Evolutionary conservation across 2,329 filamentous ascomycete species (phyloP).

Genomic region (Magnaporthales sp.): DNA sequence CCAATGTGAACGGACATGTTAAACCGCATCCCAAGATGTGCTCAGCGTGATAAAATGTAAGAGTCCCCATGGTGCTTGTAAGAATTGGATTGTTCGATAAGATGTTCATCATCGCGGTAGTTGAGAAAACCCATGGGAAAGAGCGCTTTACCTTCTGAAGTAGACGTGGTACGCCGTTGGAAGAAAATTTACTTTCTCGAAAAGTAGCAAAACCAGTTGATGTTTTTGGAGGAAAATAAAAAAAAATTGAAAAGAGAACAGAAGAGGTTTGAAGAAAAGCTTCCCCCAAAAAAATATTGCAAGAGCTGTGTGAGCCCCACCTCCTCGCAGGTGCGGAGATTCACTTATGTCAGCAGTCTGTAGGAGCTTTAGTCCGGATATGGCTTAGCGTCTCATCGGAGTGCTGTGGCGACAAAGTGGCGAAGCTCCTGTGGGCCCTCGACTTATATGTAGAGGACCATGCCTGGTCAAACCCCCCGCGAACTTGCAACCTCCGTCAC

Average conservation of each 20-base stretch:
- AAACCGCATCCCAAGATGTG: conserved; percentile 17
- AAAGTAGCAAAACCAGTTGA: neutral
- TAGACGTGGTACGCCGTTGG: neutral
- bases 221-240: conserved; percentile 7
- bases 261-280: conserved; percentile 5
- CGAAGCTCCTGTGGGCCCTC: neutral
- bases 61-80: conserved; percentile 48
- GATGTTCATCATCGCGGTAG: conserved; percentile 33
- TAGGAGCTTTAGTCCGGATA: neutral
- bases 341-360: neutral
- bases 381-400: neutral
- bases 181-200: neutral
- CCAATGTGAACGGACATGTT: neutral
- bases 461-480: neutral
- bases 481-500: neutral
- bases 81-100: conserved; percentile 55
- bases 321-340: neutral
- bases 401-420: neutral
- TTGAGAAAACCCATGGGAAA: conserved; percentile 4
- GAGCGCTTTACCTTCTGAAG: neutral
- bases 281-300: conserved; percentile 3
- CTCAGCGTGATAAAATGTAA: conserved; percentile 44
- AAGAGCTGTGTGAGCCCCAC: neutral
- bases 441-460: neutral
- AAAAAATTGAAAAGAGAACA: conserved; percentile 6